Evolutionary conservation across 176 grass and related monocot species (phyloP), one percentile per base, ranked within the genome.

Genomic region (Triticum turgidum): DNA sequence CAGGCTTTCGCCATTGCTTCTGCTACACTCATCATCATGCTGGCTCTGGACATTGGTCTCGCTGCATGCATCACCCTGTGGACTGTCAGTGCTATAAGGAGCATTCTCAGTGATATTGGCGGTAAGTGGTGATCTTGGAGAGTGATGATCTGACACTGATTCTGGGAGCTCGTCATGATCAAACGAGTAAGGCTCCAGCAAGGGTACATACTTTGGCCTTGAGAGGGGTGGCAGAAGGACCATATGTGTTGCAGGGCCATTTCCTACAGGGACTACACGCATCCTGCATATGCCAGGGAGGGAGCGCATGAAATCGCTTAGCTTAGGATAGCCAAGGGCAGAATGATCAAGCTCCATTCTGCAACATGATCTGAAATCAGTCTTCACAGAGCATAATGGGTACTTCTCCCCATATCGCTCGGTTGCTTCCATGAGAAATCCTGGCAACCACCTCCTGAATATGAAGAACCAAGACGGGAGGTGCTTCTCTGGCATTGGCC

Each of bases 281-380:
- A 93, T 90, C 79, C 88, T 90, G 85, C 91, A 93, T 65, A 93
- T 88, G 27, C 91, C 88, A 35, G 91, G 91, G 58, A 93, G 88
- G 65, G 91, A 89, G 42, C 85, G 78, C 61, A 93, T 88, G 80
- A 93, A 93, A 14, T 93, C 88, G 11, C 91, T 93, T 24, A 93
- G 88, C 85, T 93, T 90, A 70, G 82, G 91, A 84, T 90, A 93
- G 65, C 88, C 91, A 85, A 93, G 82, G 14, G 85, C 49, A 12
- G 25, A 59, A 59, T 93, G 91, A 85, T 93, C 88, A 35, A 93
- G 91, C 44, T 90, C 88, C 88, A 90, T 93, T 73, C 91, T 85
- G 85, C 91, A 90, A 77, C 37, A 85, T 73, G 88, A 72, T 82
- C 91, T 85, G 58, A 90, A 93, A 87, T 93, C 88, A 73, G 85